Conservation (phyloP, 2,329 filamentous ascomycete species). For the Catunica adiposa region DNA sequence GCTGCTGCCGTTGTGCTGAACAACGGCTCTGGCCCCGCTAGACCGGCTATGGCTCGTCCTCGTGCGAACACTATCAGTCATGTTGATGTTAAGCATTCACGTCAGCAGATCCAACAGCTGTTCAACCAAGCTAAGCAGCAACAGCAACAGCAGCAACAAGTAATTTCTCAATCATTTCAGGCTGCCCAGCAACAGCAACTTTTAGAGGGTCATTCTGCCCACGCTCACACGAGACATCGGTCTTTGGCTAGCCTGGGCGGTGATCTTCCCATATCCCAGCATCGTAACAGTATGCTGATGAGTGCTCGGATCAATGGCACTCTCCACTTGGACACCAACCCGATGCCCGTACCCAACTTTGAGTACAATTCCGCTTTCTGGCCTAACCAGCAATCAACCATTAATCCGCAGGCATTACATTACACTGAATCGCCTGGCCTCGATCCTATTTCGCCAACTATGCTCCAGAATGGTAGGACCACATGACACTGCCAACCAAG, state of each 20-base stretch:
- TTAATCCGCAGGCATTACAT: slow-evolving; percentile 62
- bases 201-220: slow-evolving; percentile 32
- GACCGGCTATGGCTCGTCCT: slow-evolving; percentile 34
- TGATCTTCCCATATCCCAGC: slow-evolving; percentile 47
- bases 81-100: slow-evolving; percentile 52
- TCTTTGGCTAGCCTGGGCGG: slow-evolving; percentile 35
- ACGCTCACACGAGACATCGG: slow-evolving; percentile 25
- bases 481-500: slow-evolving; percentile 31
- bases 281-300: slow-evolving; percentile 46
- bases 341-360: slow-evolving; percentile 46
- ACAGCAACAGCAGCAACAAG: slow-evolving; percentile 41
- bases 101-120: slow-evolving; percentile 55
- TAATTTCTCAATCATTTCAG: slow-evolving; percentile 30
- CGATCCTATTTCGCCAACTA: slow-evolving; percentile 40
- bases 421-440: slow-evolving; percentile 64
- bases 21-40: neutral
- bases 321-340: slow-evolving; percentile 68
- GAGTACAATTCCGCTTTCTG: slow-evolving; percentile 51
- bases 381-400: slow-evolving; percentile 26
- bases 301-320: slow-evolving; percentile 49
- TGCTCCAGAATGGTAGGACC: slow-evolving; percentile 58
- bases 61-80: slow-evolving; percentile 94
- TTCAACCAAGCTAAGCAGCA: slow-evolving; percentile 22
- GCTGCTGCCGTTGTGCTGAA: slow-evolving; percentile 28
- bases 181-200: slow-evolving; percentile 37